Evolutionary conservation across 805 yeast species (phyloP).

Genomic region (Wickerhamiella alocasiicola): DNA sequence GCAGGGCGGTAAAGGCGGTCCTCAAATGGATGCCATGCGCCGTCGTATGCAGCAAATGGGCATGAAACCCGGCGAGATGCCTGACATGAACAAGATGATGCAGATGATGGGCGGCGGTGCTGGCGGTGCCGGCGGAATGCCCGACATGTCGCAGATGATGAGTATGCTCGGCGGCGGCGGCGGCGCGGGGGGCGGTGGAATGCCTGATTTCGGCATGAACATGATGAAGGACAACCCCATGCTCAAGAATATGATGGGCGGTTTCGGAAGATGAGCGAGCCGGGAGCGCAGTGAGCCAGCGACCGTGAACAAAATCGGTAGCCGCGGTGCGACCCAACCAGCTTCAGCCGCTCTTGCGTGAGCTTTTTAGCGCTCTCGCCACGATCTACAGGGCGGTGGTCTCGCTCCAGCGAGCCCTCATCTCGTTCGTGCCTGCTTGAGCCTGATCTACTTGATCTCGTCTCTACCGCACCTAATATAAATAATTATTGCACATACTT

Average conservation of each 20-base stretch:
- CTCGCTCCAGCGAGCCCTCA: too few relatives aligned
- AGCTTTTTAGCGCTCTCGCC: too few relatives aligned
- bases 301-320: too few relatives aligned
- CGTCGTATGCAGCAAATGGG: slow-evolving; percentile 34
- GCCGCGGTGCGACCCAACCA: too few relatives aligned
- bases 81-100: slow-evolving; percentile 17
- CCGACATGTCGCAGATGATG: slow-evolving; percentile 43
- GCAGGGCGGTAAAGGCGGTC: slow-evolving; percentile 30
- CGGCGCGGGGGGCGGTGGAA: slow-evolving; percentile 43
- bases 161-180: slow-evolving; percentile 47
- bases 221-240: slow-evolving; percentile 40
- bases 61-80: slow-evolving; percentile 35
- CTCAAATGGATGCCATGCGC: slow-evolving; percentile 36
- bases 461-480: too few relatives aligned
- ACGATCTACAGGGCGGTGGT: too few relatives aligned
- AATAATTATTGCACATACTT: too few relatives aligned
- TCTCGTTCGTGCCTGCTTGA: too few relatives aligned
- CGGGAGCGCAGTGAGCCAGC: too few relatives aligned
- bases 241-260: slow-evolving; percentile 36
- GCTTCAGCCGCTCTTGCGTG: too few relatives aligned
- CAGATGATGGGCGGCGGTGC: slow-evolving; percentile 37
- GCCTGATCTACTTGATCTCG: too few relatives aligned
- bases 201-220: slow-evolving; percentile 57
- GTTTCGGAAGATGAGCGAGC: too few relatives aligned
- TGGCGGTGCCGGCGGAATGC: slow-evolving; percentile 33